Evolutionary conservation across 2,329 filamentous ascomycete species (phyloP).

Genomic region (Pseudogymnoascus sp.): DNA sequence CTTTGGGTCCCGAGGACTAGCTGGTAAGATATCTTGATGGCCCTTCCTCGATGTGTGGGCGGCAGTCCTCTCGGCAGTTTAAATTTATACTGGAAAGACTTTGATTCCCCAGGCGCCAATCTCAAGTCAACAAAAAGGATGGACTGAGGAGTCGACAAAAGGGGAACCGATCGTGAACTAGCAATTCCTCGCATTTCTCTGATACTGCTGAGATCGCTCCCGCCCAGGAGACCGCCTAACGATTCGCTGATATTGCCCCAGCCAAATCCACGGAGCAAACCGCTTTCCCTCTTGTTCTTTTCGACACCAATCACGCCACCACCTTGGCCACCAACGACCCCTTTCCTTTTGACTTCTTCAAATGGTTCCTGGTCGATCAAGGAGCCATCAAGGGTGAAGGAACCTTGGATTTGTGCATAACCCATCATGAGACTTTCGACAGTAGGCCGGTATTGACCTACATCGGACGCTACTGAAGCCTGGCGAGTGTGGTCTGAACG

Average conservation of each 20-base stretch:
- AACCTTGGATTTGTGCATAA: slow-evolving; percentile 87
- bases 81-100: slow-evolving; percentile 79
- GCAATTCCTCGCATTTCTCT: slow-evolving; percentile 88
- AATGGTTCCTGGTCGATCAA: slow-evolving; percentile 83
- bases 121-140: slow-evolving; percentile 91
- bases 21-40: slow-evolving; percentile 88
- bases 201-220: slow-evolving; percentile 82
- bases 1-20: slow-evolving; percentile 87
- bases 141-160: slow-evolving; percentile 91
- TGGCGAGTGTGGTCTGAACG: slow-evolving; percentile 33
- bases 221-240: slow-evolving; percentile 76
- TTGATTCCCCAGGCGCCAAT: slow-evolving; percentile 80
- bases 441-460: slow-evolving; percentile 42
- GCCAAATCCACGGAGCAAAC: slow-evolving; percentile 74
- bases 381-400: slow-evolving; percentile 85
- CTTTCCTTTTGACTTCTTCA: slow-evolving; percentile 92
- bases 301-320: slow-evolving; percentile 81
- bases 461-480: slow-evolving; percentile 35
- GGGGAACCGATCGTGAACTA: slow-evolving; percentile 76
- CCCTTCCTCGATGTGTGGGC: slow-evolving; percentile 81
- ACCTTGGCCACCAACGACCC: slow-evolving; percentile 77
- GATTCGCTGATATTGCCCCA: slow-evolving; percentile 87
- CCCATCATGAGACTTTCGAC: slow-evolving; percentile 89
- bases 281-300: slow-evolving; percentile 61
- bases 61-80: slow-evolving; percentile 81